Base-by-base conservation (phyloP, 768 basidiomycete species). In the Amyloporia xantha region DNA sequence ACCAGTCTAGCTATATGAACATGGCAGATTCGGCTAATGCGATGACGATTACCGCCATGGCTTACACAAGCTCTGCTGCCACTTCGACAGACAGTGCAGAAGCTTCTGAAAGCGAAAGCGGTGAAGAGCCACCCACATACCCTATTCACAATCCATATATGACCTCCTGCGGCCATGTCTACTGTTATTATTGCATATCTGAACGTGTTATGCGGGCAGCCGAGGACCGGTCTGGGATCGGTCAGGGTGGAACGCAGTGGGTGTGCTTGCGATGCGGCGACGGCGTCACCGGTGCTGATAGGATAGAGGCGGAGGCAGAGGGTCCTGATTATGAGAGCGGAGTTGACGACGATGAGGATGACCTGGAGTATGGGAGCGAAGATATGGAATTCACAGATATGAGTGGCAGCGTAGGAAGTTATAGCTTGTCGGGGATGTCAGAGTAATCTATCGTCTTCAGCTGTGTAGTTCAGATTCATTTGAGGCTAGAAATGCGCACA, bases 101-200 rank as follows among this genome's bases (percentile, higher is more conserved):
- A 26, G 60, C 58, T 38, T 62, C 42, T 44, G 61, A 48, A 17
- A 52, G 44, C 23, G 56, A 60, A 15, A 52, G 48, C 5, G 72
- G 69, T 28, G 66, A 66, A 20, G 73, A 72, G 47, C 73, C 77
- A 20, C 76, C 81, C 3, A 56, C 73, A 26, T 71, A 81, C 59
- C 86, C 90, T 2, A 79, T 95, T 53, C 75, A 85, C 59, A 85
- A 81, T 38, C 84, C 94, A 0, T 97, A 95, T 61, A 68, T 85
- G 43, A 82, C 91, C 27, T 82, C 84, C 25, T 93, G 89, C 53
- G 84, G 81, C 5, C 91, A 96, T 61, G 64, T 78, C 12, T 99
- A 94, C 68, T 98, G 96, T 67, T 99, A 97, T 65, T 84, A 86
- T 57, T 99, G 96, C 66, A 74, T 98, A 36, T 78, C 90, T 12